A percentile compares a stretch with the other conserved stretches of the same genome.
Conservation (phyloP, 352 stramenopile species). For the Pythium chondricola region DNA sequence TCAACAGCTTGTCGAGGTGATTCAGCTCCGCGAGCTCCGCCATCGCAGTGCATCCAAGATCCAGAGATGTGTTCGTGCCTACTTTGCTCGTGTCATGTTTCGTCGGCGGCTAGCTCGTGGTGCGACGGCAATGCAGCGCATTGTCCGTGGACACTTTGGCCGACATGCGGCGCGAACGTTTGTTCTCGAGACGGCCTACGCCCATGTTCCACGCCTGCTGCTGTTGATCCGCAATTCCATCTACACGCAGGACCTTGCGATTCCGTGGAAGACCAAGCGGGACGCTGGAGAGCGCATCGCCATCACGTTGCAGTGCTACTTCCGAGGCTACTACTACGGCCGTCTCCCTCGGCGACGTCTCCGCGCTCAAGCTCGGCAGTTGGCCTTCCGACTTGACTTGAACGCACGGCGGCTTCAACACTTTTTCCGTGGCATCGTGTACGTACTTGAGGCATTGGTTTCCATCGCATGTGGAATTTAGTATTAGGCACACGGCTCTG, state of each 20-base stretch:
- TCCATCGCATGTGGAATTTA: no score
- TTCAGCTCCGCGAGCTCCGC: conserved; percentile 18
- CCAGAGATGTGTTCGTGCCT: conserved; percentile 44
- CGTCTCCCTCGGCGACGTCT: conserved; percentile 34
- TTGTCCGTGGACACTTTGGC: conserved; percentile 43
- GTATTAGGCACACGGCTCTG: no score
- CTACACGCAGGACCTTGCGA: conserved; percentile 44
- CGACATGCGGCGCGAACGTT: conserved; percentile 25
- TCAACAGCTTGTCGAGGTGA: conserved; percentile 13
- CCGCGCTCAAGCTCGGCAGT: conserved; percentile 25
- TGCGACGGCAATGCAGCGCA: conserved; percentile 40
- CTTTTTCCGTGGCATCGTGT: conserved; percentile 76
- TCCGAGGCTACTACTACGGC: conserved; percentile 45
- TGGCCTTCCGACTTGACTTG: conserved; percentile 30
- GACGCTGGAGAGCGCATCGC: conserved; percentile 40
- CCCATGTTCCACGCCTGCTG: conserved; percentile 32
- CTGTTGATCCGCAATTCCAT: conserved; percentile 40
- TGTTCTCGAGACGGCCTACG: conserved; percentile 41
- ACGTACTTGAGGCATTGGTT: conserved; percentile 19
- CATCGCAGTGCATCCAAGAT: conserved; percentile 29
- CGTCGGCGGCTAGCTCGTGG: conserved; percentile 27
- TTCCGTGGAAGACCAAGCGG: conserved; percentile 52
- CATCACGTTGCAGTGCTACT: conserved; percentile 27
- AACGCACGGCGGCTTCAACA: conserved; percentile 50
- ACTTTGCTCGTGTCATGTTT: conserved; percentile 42